These are phyloP conservation scores for Talaromyces thailandensis DNA, from an alignment of 495 filamentous ascomycete species.

Conservation along the genomic window DNA sequence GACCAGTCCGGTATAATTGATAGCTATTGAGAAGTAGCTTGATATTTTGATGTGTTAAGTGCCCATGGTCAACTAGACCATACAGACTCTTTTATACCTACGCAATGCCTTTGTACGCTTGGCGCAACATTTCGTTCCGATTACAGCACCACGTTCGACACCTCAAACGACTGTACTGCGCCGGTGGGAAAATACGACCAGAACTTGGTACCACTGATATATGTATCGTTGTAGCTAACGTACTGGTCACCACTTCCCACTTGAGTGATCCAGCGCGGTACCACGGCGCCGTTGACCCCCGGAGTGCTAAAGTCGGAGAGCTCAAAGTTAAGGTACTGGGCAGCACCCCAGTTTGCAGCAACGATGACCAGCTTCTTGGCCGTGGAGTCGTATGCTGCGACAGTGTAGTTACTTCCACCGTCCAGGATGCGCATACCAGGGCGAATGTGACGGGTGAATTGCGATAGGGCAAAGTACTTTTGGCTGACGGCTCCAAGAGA, in stretches of 20 bases:
- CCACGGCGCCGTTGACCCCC: slow-evolving; percentile 16
- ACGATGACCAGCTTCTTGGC: slow-evolving; percentile 23
- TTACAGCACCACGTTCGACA: slow-evolving; percentile 8
- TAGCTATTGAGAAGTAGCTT: not conserved
- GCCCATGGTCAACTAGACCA: too few relatives aligned
- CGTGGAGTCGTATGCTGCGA: slow-evolving; percentile 24
- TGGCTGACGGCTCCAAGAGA: slow-evolving; percentile 17
- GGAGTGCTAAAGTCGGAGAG: slow-evolving; percentile 15
- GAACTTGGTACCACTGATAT: slow-evolving; percentile 16
- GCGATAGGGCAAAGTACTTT: slow-evolving; percentile 27
- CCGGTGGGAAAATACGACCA: slow-evolving; percentile 9
- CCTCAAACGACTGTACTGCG: slow-evolving; percentile 10
- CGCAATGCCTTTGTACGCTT: too few relatives aligned
- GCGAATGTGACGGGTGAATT: slow-evolving; percentile 24
- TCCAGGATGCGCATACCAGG: slow-evolving; percentile 26
- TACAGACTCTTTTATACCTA: too few relatives aligned
- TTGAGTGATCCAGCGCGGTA: slow-evolving; percentile 25
- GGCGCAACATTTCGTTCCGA: not conserved
- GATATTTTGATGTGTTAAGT: not conserved
- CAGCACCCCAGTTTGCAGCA: slow-evolving; percentile 24
- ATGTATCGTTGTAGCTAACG: slow-evolving; percentile 16
- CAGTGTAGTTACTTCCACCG: slow-evolving; percentile 19
- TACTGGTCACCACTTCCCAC: slow-evolving; percentile 21
- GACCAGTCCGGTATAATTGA: not conserved
- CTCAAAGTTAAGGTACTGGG: slow-evolving; percentile 29